These are phyloP conservation scores for Ceraceosorus guamensis DNA, from an alignment of 1,284 basidiomycete genomes.

Conservation along the genomic window DNA sequence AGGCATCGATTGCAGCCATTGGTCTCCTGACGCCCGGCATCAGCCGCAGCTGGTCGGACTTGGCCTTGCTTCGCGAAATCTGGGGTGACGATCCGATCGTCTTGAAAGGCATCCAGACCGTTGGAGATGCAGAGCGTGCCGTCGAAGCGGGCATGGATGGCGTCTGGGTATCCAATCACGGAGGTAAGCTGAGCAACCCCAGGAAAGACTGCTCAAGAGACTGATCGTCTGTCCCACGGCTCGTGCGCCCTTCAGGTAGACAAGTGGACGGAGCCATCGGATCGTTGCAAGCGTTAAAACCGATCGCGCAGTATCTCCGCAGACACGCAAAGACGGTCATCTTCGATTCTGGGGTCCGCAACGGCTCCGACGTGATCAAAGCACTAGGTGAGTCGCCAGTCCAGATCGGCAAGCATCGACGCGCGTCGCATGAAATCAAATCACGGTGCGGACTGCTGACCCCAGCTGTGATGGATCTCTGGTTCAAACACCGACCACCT, in stretches of 20 bases:
- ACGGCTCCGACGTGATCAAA: constrained; percentile 39
- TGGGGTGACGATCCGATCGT: constrained; percentile 39
- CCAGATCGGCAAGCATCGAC: background rate
- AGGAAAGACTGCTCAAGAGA: too few relatives aligned
- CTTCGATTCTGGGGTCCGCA: constrained; percentile 35
- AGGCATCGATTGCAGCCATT: constrained; percentile 27
- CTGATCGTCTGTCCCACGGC: too few relatives aligned
- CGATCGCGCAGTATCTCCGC: constrained; percentile 26
- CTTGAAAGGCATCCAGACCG: constrained; percentile 39
- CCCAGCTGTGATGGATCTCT: background rate
- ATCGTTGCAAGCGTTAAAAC: constrained; percentile 25
- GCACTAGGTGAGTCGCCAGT: constrained; percentile 13
- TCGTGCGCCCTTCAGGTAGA: constrained; percentile 4
- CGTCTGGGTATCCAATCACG: constrained; percentile 43
- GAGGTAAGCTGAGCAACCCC: constrained; percentile 11
- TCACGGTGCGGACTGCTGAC: background rate
- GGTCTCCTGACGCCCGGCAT: constrained; percentile 31
- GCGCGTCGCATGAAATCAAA: background rate
- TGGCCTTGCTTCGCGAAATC: constrained; percentile 22
- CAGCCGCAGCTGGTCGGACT: constrained; percentile 36
- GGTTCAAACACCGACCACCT: background rate
- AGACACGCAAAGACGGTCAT: constrained; percentile 4
- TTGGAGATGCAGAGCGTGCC: constrained; percentile 32
- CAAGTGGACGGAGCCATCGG: constrained; percentile 41
- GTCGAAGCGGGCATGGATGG: constrained; percentile 38